Percentiles rank a stretch among this genome's conserved stretches.
Evolutionary conservation across 495 filamentous ascomycete genomes (phyloP).

Genomic region (Schizothecium vesticola): DNA sequence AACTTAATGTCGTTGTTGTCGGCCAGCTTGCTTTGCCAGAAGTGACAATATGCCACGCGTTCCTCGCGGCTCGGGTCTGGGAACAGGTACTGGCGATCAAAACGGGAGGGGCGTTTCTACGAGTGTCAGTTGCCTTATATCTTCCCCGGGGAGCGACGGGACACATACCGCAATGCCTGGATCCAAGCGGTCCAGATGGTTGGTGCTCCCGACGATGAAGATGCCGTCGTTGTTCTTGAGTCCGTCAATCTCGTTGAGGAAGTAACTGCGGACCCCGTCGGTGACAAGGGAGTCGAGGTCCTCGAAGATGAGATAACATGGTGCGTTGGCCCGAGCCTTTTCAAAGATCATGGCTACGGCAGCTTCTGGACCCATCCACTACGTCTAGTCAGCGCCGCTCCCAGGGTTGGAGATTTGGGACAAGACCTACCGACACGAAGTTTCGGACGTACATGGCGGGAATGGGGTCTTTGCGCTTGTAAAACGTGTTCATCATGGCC

Average conservation of each 20-base stretch:
- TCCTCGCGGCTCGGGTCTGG: conserved; percentile 48
- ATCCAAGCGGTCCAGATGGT: conserved; percentile 55
- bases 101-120: conserved; percentile 55
- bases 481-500: conserved; percentile 57
- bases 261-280: conserved; percentile 52
- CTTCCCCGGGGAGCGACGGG: not conserved
- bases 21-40: conserved; percentile 54
- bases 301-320: conserved; percentile 55
- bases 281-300: conserved; percentile 61
- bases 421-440: conserved; percentile 29
- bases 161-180: conserved; percentile 50
- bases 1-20: conserved; percentile 52
- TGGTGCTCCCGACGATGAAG: conserved; percentile 60
- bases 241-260: conserved; percentile 68
- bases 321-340: conserved; percentile 47
- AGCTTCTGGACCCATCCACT: conserved; percentile 38
- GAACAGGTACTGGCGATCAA: conserved; percentile 62
- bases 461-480: conserved; percentile 31
- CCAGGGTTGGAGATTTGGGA: conserved; percentile 36
- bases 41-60: conserved; percentile 51
- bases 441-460: conserved; percentile 36
- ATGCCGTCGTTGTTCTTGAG: conserved; percentile 63
- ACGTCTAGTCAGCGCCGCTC: conserved; percentile 22
- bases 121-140: not conserved
- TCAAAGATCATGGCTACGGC: conserved; percentile 46